Evolutionary conservation across 108 stramenopile genomes (phyloP), one percentile per base, ranked within the genome.

Genomic region (Skeletonema costatum): DNA sequence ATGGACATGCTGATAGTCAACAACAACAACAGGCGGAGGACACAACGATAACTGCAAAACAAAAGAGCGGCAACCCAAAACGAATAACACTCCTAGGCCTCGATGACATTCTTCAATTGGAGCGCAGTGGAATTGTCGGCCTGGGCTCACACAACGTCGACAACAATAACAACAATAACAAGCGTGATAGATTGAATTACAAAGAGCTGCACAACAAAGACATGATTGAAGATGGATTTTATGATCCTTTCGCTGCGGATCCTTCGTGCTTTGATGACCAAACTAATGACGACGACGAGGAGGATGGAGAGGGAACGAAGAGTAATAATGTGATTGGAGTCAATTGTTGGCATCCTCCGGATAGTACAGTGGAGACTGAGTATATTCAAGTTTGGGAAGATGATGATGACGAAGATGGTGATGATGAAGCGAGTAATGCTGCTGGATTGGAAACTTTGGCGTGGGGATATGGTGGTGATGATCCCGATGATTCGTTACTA

Each of bases 151-250:
- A 44, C 36, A 35, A 50, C 8, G 14, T 65, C 31, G 38, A 73
- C 30, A 42, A 73, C 19, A 64, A 59, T 8, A 25, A 10, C 5
- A 10, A 53, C 31, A 41, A 41, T 0, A 5, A 6, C 39, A 41
- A 41, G 39, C 11, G 10, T 48, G 62, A 64, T 35, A 64, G 79
- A 35, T 64, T 80, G 68, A 74, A 73, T 30, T 80, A 80, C 42
- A n/a, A 74, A 31, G 60, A 74, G 31, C 19, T 80, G 11, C 79
- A 80, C 21, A 63, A 53, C 29, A 68, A 69, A 32, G 89, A 89
- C 76, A 31, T 60, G 31, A 78, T 87, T 46, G 91, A 92, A 68
- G 88, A 92, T 68, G 81, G 86, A 31, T 68, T 92, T 25, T 90
- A 77, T 60, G 87, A 90, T 88, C 86, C 89, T 19, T 66, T 90